Evolutionary conservation across 2,329 filamentous ascomycete genomes (phyloP).

Genomic region (Phaeomoniella chlamydospora): DNA sequence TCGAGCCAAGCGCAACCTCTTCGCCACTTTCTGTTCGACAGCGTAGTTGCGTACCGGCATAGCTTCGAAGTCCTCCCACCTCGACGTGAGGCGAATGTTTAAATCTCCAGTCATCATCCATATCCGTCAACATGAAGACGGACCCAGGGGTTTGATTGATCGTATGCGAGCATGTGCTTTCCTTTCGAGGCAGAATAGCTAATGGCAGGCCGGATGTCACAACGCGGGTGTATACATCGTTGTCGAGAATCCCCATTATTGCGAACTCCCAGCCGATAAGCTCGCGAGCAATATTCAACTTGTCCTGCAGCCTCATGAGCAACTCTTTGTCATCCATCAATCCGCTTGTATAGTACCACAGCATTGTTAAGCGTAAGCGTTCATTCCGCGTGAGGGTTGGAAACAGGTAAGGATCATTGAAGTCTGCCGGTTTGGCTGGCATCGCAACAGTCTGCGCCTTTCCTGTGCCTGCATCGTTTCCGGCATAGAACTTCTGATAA

Average conservation of each 20-base stretch:
- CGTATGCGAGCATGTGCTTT: slow-evolving; percentile 31
- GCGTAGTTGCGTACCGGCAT: slow-evolving; percentile 26
- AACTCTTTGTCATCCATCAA: slow-evolving; percentile 25
- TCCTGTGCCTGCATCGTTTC: neutral
- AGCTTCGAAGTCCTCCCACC: slow-evolving; percentile 22
- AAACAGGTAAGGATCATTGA: slow-evolving; percentile 17
- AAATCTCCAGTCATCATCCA: slow-evolving; percentile 31
- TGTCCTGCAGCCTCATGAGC: slow-evolving; percentile 26
- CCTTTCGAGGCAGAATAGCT: slow-evolving; percentile 27
- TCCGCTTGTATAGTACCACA: slow-evolving; percentile 30
- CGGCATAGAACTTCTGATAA: neutral
- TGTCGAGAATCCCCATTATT: slow-evolving; percentile 28
- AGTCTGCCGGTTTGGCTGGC: slow-evolving; percentile 5
- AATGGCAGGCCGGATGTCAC: slow-evolving; percentile 26
- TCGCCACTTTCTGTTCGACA: slow-evolving; percentile 25
- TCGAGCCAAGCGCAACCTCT: slow-evolving; percentile 23
- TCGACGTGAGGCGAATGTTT: slow-evolving; percentile 24
- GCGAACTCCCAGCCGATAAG: slow-evolving; percentile 31
- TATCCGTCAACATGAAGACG: slow-evolving; percentile 26
- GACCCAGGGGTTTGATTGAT: slow-evolving; percentile 20
- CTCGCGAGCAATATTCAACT: slow-evolving; percentile 24
- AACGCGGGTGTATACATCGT: slow-evolving; percentile 27
- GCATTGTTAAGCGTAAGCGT: slow-evolving; percentile 19
- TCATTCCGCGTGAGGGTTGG: slow-evolving; percentile 21
- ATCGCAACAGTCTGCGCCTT: neutral